These are phyloP conservation scores for Jaltomata sinuosa DNA, from an alignment of 257 asterid species.

Conservation along the genomic window DNA sequence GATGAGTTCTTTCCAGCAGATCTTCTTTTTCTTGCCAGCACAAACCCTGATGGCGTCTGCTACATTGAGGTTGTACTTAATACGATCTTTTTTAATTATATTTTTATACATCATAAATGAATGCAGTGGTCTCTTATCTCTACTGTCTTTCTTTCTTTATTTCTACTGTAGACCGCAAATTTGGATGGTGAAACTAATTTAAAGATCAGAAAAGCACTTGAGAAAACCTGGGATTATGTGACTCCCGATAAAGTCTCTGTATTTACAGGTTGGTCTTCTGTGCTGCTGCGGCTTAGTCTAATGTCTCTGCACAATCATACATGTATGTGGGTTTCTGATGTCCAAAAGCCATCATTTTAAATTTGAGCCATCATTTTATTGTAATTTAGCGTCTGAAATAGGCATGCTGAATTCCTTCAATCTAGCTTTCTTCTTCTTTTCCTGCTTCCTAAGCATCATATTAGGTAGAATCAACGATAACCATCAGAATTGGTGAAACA, in stretches of 20 bases:
- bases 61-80: constrained; percentile 70
- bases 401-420: neutral
- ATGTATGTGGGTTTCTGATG: neutral
- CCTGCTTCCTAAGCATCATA: neutral
- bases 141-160: neutral
- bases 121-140: neutral
- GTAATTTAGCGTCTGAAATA: neutral
- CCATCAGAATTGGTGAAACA: neutral
- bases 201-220: constrained; percentile 94
- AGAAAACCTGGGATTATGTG: constrained; percentile 95
- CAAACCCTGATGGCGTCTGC: constrained; percentile 95
- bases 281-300: constrained; percentile 10
- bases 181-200: constrained; percentile 99
- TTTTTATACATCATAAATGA: neutral
- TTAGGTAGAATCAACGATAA: neutral
- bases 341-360: neutral
- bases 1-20: constrained; percentile 98
- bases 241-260: constrained; percentile 73
- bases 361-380: neutral
- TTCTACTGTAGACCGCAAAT: constrained; percentile 77
- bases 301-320: constrained; percentile 1
- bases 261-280: constrained; percentile 61
- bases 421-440: neutral
- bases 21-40: constrained; percentile 84
- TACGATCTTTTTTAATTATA: constrained; percentile 4